phyloP scores from a whole-genome alignment of 1,284 basidiomycete genomes.

The Mrakiaceae sp. region DNA sequence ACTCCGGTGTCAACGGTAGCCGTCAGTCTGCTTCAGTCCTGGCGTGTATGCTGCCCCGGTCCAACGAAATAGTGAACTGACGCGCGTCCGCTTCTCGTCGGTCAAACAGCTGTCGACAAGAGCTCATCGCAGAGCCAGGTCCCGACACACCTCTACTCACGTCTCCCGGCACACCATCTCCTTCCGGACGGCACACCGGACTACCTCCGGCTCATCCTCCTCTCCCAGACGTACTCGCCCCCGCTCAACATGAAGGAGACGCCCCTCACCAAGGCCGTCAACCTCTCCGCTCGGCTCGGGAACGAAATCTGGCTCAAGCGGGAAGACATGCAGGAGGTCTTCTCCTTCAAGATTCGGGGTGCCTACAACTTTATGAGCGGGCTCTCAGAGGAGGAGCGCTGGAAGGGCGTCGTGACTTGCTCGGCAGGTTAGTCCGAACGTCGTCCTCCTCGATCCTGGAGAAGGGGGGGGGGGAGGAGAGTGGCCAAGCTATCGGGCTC shows the following conservation, averaged over 20 bases:
- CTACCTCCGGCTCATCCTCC: conserved; percentile 85
- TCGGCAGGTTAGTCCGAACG: conserved; percentile 74
- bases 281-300: conserved; percentile 75
- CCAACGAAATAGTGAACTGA: too few species aligned
- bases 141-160: conserved; percentile 33
- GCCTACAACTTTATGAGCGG: conserved; percentile 99
- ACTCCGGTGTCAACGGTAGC: neutral
- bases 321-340: conserved; percentile 96
- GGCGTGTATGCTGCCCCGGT: too few species aligned
- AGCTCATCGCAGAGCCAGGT: conserved; percentile 20
- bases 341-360: conserved; percentile 96
- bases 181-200: conserved; percentile 52
- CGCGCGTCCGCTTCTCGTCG: neutral
- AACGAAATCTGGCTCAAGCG: conserved; percentile 94
- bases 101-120: neutral
- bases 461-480: neutral
- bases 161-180: conserved; percentile 31
- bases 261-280: conserved; percentile 73
- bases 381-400: conserved; percentile 74
- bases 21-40: neutral
- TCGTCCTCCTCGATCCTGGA: neutral
- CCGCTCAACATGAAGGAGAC: conserved; percentile 71
- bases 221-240: conserved; percentile 79
- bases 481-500: too few species aligned
- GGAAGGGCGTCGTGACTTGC: conserved; percentile 96